Evolutionary conservation across 352 stramenopile genomes (phyloP).

Genomic region (Phytophthora litchii): DNA sequence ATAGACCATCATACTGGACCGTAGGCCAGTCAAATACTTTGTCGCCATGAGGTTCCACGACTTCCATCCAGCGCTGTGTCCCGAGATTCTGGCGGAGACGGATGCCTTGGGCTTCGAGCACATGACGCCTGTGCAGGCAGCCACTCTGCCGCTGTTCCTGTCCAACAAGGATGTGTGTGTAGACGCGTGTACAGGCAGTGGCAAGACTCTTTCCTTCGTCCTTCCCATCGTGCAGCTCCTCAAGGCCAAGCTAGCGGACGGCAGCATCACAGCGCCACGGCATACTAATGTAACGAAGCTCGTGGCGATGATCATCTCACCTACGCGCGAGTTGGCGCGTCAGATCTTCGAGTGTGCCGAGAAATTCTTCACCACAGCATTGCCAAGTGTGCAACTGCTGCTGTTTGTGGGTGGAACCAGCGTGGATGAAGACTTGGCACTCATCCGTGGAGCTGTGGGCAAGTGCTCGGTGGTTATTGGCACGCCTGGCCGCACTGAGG

Average conservation of each 20-base stretch:
- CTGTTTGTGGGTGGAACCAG: slow-evolving; percentile 92
- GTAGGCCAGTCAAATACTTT: slow-evolving; percentile 12
- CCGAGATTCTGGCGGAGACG: slow-evolving; percentile 71
- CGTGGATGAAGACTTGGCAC: slow-evolving; percentile 84
- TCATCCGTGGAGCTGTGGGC: slow-evolving; percentile 59
- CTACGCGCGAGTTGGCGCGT: slow-evolving; percentile 88
- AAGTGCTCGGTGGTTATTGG: slow-evolving; percentile 82
- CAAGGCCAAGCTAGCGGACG: slow-evolving; percentile 62
- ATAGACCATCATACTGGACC: background rate
- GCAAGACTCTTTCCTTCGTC: slow-evolving; percentile 96
- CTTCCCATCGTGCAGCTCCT: slow-evolving; percentile 95
- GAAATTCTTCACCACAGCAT: slow-evolving; percentile 64
- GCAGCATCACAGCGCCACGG: slow-evolving; percentile 59
- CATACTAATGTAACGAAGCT: slow-evolving; percentile 66
- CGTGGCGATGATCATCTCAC: slow-evolving; percentile 86
- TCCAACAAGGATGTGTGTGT: slow-evolving; percentile 95
- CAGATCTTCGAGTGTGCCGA: slow-evolving; percentile 83
- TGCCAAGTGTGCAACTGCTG: slow-evolving; percentile 74
- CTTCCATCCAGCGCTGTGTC: slow-evolving; percentile 79
- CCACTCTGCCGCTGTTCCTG: slow-evolving; percentile 92
- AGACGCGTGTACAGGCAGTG: slow-evolving; percentile 94
- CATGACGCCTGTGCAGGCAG: slow-evolving; percentile 93
- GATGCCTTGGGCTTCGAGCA: slow-evolving; percentile 85
- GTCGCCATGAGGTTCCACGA: slow-evolving; percentile 78
- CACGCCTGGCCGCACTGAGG: slow-evolving; percentile 86